Percentiles rank a stretch among this genome's conserved stretches.
phyloP scores from a whole-genome alignment of 352 stramenopile species.

The Phytophthora pistaciae region DNA sequence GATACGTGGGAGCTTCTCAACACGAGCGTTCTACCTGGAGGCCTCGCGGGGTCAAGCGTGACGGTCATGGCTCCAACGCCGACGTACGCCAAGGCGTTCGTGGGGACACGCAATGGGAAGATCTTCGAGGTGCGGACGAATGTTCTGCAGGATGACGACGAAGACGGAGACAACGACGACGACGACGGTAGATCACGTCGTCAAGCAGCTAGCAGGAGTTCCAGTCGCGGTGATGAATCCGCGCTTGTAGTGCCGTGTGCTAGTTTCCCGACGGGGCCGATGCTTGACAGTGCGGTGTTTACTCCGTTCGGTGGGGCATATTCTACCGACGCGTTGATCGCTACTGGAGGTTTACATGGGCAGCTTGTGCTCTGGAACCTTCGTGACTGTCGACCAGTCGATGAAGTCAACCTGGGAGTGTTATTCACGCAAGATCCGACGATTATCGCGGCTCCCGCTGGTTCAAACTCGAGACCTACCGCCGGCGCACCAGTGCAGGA shows the following conservation, averaged over 20 bases:
- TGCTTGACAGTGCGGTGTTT: slow-evolving; percentile 56
- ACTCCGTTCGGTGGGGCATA: slow-evolving; percentile 65
- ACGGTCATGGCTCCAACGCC: slow-evolving; percentile 58
- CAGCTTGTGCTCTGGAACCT: slow-evolving; percentile 64
- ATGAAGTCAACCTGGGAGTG: slow-evolving; percentile 42
- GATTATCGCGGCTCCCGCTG: slow-evolving; percentile 3
- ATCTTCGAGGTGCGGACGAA: slow-evolving; percentile 76
- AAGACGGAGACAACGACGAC: slow-evolving; percentile 69
- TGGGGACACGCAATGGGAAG: slow-evolving; percentile 61
- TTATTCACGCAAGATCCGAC: slow-evolving; percentile 49
- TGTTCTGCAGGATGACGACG: slow-evolving; percentile 63
- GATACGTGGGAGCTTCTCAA: slow-evolving; percentile 55
- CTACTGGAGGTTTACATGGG: slow-evolving; percentile 58
- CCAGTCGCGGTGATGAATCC: slow-evolving; percentile 21
- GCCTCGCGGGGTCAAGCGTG: slow-evolving; percentile 20
- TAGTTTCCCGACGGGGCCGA: slow-evolving; percentile 57
- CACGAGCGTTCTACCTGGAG: slow-evolving; percentile 38
- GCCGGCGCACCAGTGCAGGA: slow-evolving; percentile 7
- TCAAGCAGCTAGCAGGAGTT: neutral
- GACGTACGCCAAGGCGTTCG: slow-evolving; percentile 63
- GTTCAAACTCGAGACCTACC: slow-evolving; percentile 26
- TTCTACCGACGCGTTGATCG: slow-evolving; percentile 55
- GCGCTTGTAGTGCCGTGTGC: slow-evolving; percentile 55
- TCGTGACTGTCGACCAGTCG: slow-evolving; percentile 49
- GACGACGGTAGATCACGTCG: slow-evolving; percentile 36